These are phyloP conservation scores for Alternaria hordeiaustralica DNA, from an alignment of 2,329 filamentous ascomycete genomes.

Conservation along the genomic window DNA sequence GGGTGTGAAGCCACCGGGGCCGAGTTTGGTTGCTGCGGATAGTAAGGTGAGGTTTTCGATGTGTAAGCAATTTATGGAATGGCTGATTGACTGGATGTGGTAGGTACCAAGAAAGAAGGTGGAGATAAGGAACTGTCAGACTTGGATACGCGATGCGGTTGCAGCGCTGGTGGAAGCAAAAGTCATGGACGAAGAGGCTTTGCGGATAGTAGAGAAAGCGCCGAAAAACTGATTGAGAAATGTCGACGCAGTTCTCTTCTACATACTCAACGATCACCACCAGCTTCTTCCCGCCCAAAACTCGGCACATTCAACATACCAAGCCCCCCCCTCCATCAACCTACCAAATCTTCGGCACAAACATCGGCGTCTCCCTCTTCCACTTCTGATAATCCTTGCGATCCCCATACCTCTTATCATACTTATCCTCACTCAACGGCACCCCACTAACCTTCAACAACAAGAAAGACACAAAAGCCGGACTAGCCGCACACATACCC, in stretches of 20 bases:
- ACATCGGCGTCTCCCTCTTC: constrained; percentile 70
- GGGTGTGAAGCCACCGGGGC: constrained; percentile 21
- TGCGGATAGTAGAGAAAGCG: neutral
- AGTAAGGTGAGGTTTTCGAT: neutral
- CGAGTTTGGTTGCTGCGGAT: constrained; percentile 21
- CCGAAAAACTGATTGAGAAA: neutral
- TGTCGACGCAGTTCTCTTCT: no score
- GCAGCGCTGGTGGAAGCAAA: neutral
- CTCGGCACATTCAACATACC: no score
- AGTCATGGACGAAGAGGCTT: neutral
- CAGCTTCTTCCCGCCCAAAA: no score
- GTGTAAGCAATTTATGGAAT: neutral
- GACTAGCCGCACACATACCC: constrained; percentile 64
- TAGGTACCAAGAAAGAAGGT: neutral
- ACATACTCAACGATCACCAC: no score
- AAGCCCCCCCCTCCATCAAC: neutral
- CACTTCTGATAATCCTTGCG: constrained; percentile 71
- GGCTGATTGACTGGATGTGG: neutral
- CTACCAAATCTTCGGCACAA: constrained; percentile 65
- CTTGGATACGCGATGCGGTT: neutral
- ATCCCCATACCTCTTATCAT: constrained; percentile 69
- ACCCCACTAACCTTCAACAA: constrained; percentile 69
- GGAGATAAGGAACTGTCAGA: neutral
- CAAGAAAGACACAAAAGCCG: constrained; percentile 69
- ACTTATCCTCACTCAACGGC: constrained; percentile 72